Conservation (phyloP, 2,329 filamentous ascomycete genomes). For the Arthrobotrys sinensis region DNA sequence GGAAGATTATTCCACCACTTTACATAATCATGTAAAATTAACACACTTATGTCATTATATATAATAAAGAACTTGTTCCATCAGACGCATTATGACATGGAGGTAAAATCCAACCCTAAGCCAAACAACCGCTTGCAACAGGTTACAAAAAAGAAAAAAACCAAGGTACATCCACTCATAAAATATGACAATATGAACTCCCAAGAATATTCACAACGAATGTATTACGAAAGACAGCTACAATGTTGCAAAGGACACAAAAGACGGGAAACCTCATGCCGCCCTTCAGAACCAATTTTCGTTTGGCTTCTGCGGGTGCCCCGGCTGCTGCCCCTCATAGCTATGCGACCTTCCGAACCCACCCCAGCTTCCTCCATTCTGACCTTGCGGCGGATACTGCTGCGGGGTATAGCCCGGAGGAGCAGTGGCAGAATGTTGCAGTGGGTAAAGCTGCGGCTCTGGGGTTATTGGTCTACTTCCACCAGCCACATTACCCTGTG, state of each 20-base stretch:
- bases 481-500: constrained; percentile 39
- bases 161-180: neutral
- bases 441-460: constrained; percentile 28
- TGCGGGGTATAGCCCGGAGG: constrained; percentile 55
- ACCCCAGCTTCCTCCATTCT: constrained; percentile 46
- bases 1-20: constrained; percentile 3
- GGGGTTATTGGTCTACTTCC: constrained; percentile 47
- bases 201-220: constrained; percentile 33
- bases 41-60: constrained; percentile 1
- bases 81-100: constrained; percentile 15
- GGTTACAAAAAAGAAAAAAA: neutral
- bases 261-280: neutral
- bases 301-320: constrained; percentile 45
- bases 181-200: constrained; percentile 4
- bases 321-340: constrained; percentile 36
- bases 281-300: constrained; percentile 58
- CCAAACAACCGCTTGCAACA: neutral
- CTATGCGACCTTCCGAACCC: constrained; percentile 42
- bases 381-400: constrained; percentile 27
- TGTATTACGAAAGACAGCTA: constrained; percentile 19
- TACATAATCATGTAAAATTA: constrained; percentile 5
- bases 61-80: neutral
- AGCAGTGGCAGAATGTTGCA: constrained; percentile 51
- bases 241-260: constrained; percentile 4
- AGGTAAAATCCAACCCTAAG: constrained; percentile 7